Conservation (phyloP, 352 stramenopile species). For the Phytophthora uliginosa region DNA sequence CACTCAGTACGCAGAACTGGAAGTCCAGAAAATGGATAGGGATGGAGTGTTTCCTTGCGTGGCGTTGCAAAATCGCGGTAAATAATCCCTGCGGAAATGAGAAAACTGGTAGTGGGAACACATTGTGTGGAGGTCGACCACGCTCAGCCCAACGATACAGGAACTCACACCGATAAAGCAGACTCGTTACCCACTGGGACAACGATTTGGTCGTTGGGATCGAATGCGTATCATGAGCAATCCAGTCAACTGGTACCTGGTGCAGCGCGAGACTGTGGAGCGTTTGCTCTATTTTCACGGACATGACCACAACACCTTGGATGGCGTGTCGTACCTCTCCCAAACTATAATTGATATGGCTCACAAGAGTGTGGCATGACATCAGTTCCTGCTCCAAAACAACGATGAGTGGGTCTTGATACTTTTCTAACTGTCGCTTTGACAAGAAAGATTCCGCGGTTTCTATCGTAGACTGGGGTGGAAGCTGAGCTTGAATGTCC, state of each 20-base stretch:
- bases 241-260: constrained; percentile 69
- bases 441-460: constrained; percentile 8
- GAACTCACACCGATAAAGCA: constrained; percentile 69
- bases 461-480: constrained; percentile 7
- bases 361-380: constrained; percentile 60
- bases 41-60: constrained; percentile 71
- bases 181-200: constrained; percentile 62
- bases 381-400: constrained; percentile 76
- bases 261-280: constrained; percentile 57
- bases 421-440: not conserved
- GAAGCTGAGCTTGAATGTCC: constrained; percentile 40
- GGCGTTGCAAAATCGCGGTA: constrained; percentile 79
- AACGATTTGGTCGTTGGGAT: constrained; percentile 50
- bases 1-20: constrained; percentile 68
- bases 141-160: constrained; percentile 58
- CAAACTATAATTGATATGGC: constrained; percentile 49
- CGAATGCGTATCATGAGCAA: constrained; percentile 21
- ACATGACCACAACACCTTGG: constrained; percentile 69
- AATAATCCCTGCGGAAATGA: constrained; percentile 84
- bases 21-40: constrained; percentile 87
- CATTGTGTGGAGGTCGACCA: constrained; percentile 31
- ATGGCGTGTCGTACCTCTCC: constrained; percentile 66
- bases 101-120: constrained; percentile 75
- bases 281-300: constrained; percentile 57
- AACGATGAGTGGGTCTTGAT: constrained; percentile 63